Conservation (phyloP, 2,329 filamentous ascomycete genomes). For the Fusarium kyushuense region DNA sequence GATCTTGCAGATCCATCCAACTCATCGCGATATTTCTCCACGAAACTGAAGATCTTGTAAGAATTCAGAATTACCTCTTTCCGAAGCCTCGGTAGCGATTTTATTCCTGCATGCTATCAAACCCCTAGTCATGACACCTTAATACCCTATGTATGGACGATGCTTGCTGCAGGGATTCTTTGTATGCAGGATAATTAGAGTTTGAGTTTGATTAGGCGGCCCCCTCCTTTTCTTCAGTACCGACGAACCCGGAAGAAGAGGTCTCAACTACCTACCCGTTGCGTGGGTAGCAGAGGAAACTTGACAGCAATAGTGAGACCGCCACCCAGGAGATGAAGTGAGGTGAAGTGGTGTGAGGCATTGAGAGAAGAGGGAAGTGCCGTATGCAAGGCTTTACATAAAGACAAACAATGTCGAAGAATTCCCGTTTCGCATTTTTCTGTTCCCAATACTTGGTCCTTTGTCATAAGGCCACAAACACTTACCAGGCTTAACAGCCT, state of each 20-base stretch:
- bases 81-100: not conserved
- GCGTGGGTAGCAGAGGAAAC: not conserved
- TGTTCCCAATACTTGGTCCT: too few species aligned
- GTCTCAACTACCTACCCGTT: not conserved
- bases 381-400: not conserved
- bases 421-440: not conserved
- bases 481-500: not conserved
- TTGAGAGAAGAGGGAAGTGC: not conserved
- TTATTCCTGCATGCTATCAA: not conserved
- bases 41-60: not conserved
- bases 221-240: not conserved
- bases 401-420: not conserved
- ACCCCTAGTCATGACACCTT: not conserved
- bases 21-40: not conserved
- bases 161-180: not conserved
- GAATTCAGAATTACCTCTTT: not conserved
- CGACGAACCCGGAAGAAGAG: not conserved
- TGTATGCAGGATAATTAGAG: not conserved
- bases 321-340: not conserved
- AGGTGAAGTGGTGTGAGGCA: not conserved
- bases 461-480: not conserved
- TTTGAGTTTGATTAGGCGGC: conserved; percentile 1
- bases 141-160: too few species aligned
- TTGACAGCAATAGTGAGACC: not conserved
- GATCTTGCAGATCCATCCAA: conserved; percentile 4